Base-by-base conservation (phyloP, 306 rosid species). In the Prosopis cineraria region DNA sequence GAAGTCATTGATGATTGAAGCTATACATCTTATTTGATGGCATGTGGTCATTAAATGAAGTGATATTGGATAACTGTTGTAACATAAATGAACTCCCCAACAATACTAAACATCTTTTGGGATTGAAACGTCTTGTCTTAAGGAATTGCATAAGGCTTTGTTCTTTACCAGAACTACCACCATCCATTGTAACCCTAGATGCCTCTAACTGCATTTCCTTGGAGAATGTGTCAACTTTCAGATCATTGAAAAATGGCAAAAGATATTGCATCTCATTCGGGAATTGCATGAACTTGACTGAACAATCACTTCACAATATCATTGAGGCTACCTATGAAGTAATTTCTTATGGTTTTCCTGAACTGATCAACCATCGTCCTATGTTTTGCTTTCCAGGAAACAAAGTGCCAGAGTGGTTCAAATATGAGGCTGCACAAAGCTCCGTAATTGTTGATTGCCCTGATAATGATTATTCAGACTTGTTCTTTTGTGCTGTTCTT, bases 151-250 rank as follows among this genome's bases (percentile, higher is more conserved):
- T 2, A n/a, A 45, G 20, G 27, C 84, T 81, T 40, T 50, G 13
- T 8, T 69, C 48, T 60, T 4, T 75, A 50, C 70, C 81, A 24
- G 71, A 75, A 6, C 72, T 67, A 22, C 72, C 50, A 43, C 13
- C 36, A 25, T 43, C 73, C 11, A 13, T 68, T 25, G 22, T 0
- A 24, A 1, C 0, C 0, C 1, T 68, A 5, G 0, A 1, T 5
- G 55, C 36, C 3, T 0, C 6, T 0, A 0, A 12, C 10, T 41
- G 55, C 9, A 6, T 31, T 0, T 40, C 37, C 0, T 10, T 68
- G 22, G 36, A 43, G 52, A 68, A 10, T 13, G 36, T 25, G 55
- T 2, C 17, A 7, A 0, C 37, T 14, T 24, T 12, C 1, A 63
- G 27, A 33, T 27, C 11, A 10, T 6, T 37, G 20, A 39, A 11